Conservation (phyloP, 2,329 filamentous ascomycete species). For the Coniochaeta sp. region DNA sequence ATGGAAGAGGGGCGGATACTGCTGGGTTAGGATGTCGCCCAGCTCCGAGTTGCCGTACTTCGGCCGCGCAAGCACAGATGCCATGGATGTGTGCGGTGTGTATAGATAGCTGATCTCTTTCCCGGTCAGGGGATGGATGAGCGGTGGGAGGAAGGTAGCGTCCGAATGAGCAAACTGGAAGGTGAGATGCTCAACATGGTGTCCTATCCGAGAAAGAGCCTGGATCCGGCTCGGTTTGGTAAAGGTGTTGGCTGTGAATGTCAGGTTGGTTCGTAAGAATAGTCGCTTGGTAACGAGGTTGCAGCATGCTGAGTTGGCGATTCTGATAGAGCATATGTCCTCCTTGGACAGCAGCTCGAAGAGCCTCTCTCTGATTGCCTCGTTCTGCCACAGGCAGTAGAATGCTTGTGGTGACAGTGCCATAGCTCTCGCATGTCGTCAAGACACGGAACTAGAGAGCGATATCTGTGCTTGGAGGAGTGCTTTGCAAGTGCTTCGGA, state of each 20-base stretch:
- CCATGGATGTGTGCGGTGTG: conserved; percentile 64
- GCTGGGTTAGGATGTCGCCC: conserved; percentile 73
- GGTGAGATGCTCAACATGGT: conserved; percentile 68
- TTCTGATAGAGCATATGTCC: conserved; percentile 53
- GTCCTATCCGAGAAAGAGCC: conserved; percentile 70
- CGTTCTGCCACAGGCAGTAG: conserved; percentile 48
- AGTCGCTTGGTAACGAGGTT: conserved; percentile 61
- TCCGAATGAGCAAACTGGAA: conserved; percentile 70
- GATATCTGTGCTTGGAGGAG: not conserved
- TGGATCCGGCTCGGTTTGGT: conserved; percentile 66
- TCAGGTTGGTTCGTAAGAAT: conserved; percentile 62
- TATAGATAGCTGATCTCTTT: conserved; percentile 77
- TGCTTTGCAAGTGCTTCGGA: not conserved
- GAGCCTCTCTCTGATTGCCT: conserved; percentile 40
- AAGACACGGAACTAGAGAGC: not conserved
- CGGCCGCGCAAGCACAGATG: conserved; percentile 53
- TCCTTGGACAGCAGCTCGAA: conserved; percentile 40
- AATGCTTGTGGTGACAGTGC: conserved; percentile 41
- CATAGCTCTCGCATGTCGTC: conserved; percentile 44
- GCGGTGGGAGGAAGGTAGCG: conserved; percentile 78
- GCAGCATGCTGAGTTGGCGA: conserved; percentile 63
- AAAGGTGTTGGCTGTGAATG: conserved; percentile 68
- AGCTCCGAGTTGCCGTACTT: conserved; percentile 77
- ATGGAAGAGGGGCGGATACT: conserved; percentile 85
- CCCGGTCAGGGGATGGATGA: conserved; percentile 70